These are phyloP conservation scores for Marasmius sp. DNA, from an alignment of 1,284 basidiomycete genomes.

Conservation along the genomic window DNA sequence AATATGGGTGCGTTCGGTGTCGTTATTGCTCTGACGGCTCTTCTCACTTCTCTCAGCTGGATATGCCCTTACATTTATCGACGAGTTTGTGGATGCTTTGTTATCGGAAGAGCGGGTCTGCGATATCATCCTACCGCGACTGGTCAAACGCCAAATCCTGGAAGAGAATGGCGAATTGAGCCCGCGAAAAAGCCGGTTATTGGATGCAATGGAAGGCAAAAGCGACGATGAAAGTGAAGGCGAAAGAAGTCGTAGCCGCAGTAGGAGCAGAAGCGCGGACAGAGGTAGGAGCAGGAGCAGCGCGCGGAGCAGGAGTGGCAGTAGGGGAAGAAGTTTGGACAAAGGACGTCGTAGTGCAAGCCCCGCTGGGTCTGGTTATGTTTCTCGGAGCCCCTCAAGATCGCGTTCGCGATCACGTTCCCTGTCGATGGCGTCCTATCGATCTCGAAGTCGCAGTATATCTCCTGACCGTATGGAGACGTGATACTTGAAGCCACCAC, in stretches of 20 bases:
- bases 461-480: slow-evolving; percentile 55
- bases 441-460: slow-evolving; percentile 59
- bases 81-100: slow-evolving; percentile 83
- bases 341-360: slow-evolving; percentile 35
- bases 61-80: slow-evolving; percentile 84
- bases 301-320: slow-evolving; percentile 26
- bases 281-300: slow-evolving; percentile 28
- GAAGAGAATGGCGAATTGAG: slow-evolving; percentile 92
- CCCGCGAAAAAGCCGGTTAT: slow-evolving; percentile 75
- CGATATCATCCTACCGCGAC: slow-evolving; percentile 92
- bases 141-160: slow-evolving; percentile 83
- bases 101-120: slow-evolving; percentile 83
- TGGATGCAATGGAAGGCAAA: slow-evolving; percentile 80
- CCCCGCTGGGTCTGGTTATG: slow-evolving; percentile 47
- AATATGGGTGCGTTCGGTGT: neutral
- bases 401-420: slow-evolving; percentile 44
- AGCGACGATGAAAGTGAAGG: slow-evolving; percentile 48
- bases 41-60: slow-evolving; percentile 51
- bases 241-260: slow-evolving; percentile 33
- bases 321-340: slow-evolving; percentile 23
- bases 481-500: neutral
- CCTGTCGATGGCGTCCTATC: slow-evolving; percentile 39
- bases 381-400: slow-evolving; percentile 62
- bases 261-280: slow-evolving; percentile 28
- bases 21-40: neutral